Evolutionary conservation across 805 yeast genomes (phyloP).

Genomic region (Teunomyces funiuensis): DNA sequence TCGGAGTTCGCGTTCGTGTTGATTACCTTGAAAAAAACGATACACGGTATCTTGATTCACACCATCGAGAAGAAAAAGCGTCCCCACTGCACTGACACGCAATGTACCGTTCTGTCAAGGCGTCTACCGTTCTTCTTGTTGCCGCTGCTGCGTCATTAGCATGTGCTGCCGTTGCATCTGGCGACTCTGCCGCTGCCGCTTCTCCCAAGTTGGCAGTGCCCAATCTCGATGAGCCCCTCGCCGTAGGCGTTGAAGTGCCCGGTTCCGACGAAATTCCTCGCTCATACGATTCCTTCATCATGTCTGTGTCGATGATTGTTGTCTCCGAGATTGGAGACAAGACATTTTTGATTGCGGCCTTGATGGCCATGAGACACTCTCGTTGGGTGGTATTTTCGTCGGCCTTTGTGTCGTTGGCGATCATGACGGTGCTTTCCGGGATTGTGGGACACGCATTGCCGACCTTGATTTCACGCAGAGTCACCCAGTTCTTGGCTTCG

Average conservation of each 20-base stretch:
- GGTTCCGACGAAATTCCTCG: slow-evolving; percentile 2
- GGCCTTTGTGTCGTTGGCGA: slow-evolving; percentile 77
- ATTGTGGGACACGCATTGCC: slow-evolving; percentile 91
- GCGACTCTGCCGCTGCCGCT: background rate
- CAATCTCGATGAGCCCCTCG: background rate
- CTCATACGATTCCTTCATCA: slow-evolving; percentile 55
- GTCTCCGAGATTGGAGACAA: slow-evolving; percentile 98
- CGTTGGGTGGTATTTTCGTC: slow-evolving; percentile 83
- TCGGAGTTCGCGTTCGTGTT: too few relatives aligned
- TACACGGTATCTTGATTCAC: too few relatives aligned
- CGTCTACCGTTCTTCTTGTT: background rate
- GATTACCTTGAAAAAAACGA: too few relatives aligned
- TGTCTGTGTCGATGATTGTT: slow-evolving; percentile 87
- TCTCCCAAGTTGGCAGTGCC: background rate
- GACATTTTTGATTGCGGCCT: slow-evolving; percentile 93
- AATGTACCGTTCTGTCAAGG: background rate
- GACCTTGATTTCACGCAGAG: slow-evolving; percentile 70
- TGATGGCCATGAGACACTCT: slow-evolving; percentile 96
- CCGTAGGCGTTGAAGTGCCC: background rate
- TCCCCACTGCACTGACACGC: too few relatives aligned
- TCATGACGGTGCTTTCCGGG: slow-evolving; percentile 93
- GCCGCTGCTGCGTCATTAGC: background rate
- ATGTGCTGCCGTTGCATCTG: background rate
- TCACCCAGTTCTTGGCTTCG: slow-evolving; percentile 82
- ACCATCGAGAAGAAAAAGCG: too few relatives aligned